Evolutionary conservation across 139 green algal species (phyloP).

Genomic region (Spirogloea muscicola): DNA sequence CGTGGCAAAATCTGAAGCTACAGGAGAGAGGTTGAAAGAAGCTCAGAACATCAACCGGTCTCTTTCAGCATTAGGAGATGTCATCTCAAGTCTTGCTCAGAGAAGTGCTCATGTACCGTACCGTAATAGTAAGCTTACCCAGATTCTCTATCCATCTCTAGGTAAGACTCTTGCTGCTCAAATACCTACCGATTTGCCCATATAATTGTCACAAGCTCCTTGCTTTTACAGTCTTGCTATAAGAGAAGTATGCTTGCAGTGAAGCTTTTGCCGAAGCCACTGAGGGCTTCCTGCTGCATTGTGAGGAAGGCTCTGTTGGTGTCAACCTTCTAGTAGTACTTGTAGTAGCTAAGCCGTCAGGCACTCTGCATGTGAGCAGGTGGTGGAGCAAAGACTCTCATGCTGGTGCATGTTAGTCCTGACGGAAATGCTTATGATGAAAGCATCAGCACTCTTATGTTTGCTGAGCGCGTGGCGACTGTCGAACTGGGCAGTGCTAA

Average conservation of each 20-base stretch:
- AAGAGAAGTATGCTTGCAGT: too few relatives aligned
- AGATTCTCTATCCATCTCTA: constrained; percentile 58
- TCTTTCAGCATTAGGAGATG: constrained; percentile 68
- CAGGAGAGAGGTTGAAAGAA: constrained; percentile 63
- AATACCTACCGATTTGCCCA: not conserved
- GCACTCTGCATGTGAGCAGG: constrained; percentile 12
- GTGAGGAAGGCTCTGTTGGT: too few relatives aligned
- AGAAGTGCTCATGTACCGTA: constrained; percentile 73
- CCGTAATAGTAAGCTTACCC: constrained; percentile 91
- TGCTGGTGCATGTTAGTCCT: constrained; percentile 29
- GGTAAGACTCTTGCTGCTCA: not conserved
- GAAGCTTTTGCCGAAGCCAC: too few relatives aligned
- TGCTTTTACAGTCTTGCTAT: too few relatives aligned
- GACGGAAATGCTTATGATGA: constrained; percentile 19
- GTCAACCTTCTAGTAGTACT: not conserved
- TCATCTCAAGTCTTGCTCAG: constrained; percentile 56
- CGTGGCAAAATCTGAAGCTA: constrained; percentile 52
- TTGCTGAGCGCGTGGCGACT: constrained; percentile 26
- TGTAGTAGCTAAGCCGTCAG: not conserved
- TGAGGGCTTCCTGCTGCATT: too few relatives aligned
- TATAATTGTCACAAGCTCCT: not conserved
- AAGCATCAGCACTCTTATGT: constrained; percentile 31
- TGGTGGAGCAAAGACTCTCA: constrained; percentile 24
- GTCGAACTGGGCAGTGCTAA: constrained; percentile 12
- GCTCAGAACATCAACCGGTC: constrained; percentile 82